Percentiles rank a stretch among this genome's conserved stretches.
These are phyloP conservation scores for Vitis vinifera DNA, from an alignment of 164 flowering plant genomes.

Conservation along the genomic window DNA sequence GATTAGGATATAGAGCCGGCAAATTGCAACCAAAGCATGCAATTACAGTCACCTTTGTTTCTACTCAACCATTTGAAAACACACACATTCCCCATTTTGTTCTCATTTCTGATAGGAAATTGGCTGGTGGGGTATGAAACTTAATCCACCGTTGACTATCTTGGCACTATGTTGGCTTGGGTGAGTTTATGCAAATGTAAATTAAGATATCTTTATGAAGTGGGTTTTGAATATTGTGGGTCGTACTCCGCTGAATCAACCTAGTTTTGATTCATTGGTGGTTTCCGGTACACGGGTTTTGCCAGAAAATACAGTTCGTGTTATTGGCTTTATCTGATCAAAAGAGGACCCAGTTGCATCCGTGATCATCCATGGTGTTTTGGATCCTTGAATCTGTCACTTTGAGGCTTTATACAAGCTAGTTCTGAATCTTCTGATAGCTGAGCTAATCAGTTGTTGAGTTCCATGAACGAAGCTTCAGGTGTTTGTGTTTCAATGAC, in stretches of 20 bases:
- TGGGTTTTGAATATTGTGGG: conserved; percentile 4
- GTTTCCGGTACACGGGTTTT: conserved; percentile 6
- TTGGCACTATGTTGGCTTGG: conserved; percentile 1
- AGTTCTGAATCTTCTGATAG: neutral
- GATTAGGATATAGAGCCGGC: neutral
- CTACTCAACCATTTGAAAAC: neutral
- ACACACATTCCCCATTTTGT: neutral
- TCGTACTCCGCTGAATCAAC: conserved; percentile 3
- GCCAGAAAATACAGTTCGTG: neutral
- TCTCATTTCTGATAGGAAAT: neutral
- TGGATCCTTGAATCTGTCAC: too few species aligned
- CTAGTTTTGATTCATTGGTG: neutral
- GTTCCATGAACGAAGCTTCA: conserved; percentile 16
- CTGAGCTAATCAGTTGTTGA: neutral
- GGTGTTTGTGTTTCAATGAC: conserved; percentile 12
- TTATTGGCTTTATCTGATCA: conserved; percentile 4
- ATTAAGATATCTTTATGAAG: neutral
- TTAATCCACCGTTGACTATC: conserved; percentile 19
- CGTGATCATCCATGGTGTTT: too few species aligned
- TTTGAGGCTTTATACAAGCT: neutral
- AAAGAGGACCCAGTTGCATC: neutral
- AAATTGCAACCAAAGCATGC: conserved; percentile 6
- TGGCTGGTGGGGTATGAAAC: conserved; percentile 13
- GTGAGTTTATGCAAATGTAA: neutral
- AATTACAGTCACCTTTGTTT: conserved; percentile 9